Base-by-base conservation (phyloP, 1,139 yeast species). In the Taphrina communis region DNA sequence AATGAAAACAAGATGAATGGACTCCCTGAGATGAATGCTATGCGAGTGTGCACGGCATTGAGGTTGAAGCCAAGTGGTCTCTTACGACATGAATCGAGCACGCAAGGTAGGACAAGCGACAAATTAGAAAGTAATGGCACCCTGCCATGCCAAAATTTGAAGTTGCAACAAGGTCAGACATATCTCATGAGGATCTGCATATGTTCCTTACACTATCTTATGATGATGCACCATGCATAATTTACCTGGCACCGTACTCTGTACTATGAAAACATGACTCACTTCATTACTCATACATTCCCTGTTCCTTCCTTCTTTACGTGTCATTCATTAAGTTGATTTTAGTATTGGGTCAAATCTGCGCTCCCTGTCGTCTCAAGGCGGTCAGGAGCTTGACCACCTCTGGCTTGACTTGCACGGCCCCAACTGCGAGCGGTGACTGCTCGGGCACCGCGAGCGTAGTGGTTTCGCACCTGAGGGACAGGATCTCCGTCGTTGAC, bases 321-420 rank as follows among this genome's bases (percentile, higher is more conserved):
- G 4, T 25, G 31, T 25, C 31, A 25, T 25, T 25, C 31, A 25
- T 25, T 2, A 25, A 25, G 31, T 25, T 25, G 31, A 25, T 25
- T 25, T 4, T 25, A 4, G 31, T 25, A 4, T 25, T 25, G 2
- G 31, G n/a, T 50, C 53, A 50, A 8, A 17, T 8, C 21, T 50
- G 53, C 53, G 53, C 67, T 14, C 67, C 67, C 44, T 63, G 67
- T n/a, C 19, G 46, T 21, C 39, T 17, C 41, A 63, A 38, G 9
- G 51, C 39, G n/a, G 36, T 12, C 39, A 63, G 53, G n/a, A 63
- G 31, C 1, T 6, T 36, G 9, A 11, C 56, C 21, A 36, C 35
- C 36, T 35, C 19, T 6, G 53, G 42, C 21, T 53, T 50, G 48
- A 63, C 31, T 19, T 55, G 55, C 6, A 44, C 61, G 19, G 36